Percentiles rank a stretch among this genome's conserved stretches.
These are phyloP conservation scores for Mycena vitilis DNA, from an alignment of 768 basidiomycete species.

Conservation along the genomic window DNA sequence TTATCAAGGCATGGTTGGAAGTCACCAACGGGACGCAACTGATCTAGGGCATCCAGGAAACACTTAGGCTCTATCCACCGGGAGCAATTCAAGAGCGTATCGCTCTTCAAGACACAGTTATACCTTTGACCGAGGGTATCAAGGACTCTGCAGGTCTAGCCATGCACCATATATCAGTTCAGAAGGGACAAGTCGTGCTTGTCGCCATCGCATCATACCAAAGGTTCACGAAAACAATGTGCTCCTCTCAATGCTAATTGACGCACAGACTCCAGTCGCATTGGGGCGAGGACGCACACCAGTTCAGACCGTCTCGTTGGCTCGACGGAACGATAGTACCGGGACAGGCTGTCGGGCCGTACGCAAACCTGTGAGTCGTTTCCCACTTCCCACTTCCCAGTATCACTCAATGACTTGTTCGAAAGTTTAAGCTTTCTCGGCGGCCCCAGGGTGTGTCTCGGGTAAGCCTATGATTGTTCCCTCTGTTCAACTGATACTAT, in stretches of 20 bases:
- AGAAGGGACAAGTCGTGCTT: constrained; percentile 27
- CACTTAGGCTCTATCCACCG: constrained; percentile 26
- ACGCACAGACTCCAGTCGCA: constrained; percentile 9
- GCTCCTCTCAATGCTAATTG: neutral
- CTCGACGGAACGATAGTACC: constrained; percentile 8
- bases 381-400: neutral
- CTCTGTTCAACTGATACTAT: neutral
- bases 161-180: constrained; percentile 13
- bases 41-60: constrained; percentile 20
- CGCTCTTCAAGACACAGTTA: constrained; percentile 15
- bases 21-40: neutral
- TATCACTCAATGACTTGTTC: neutral
- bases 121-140: constrained; percentile 25
- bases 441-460: constrained; percentile 29
- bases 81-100: constrained; percentile 24
- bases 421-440: constrained; percentile 27
- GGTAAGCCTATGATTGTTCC: constrained; percentile 8
- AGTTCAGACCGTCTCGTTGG: constrained; percentile 32
- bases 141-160: neutral
- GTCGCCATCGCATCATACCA: constrained; percentile 26
- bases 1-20: constrained; percentile 26
- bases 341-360: constrained; percentile 25
- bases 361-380: constrained; percentile 27
- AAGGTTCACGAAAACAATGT: constrained; percentile 11
- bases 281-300: constrained; percentile 29